phyloP scores from a whole-genome alignment of 2,329 filamentous ascomycete species.

The Sclerotinia spermophila region DNA sequence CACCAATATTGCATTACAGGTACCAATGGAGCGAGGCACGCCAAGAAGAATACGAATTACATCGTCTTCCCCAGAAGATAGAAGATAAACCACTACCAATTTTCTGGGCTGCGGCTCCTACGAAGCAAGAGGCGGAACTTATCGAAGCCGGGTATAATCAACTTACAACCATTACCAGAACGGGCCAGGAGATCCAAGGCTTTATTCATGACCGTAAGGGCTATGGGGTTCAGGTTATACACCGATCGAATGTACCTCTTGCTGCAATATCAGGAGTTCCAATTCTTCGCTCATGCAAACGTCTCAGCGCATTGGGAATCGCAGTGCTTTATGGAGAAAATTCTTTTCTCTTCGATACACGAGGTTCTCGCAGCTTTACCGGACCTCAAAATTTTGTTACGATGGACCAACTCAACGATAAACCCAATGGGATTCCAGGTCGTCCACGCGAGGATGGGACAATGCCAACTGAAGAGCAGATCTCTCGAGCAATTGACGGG shows the following conservation, averaged over 20 bases:
- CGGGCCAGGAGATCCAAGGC: background rate
- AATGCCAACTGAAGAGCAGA: background rate
- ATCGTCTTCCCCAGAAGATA: background rate
- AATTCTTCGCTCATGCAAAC: background rate
- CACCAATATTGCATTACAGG: background rate
- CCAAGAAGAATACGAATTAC: background rate
- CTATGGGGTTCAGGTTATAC: background rate
- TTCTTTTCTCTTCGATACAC: background rate
- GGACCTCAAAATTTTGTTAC: background rate
- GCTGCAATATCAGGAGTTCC: background rate
- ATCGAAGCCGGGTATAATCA: background rate
- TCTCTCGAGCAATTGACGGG: background rate
- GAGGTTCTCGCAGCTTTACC: background rate
- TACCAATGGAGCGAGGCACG: conserved; percentile 6
- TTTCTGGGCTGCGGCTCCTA: background rate
- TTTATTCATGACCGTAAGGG: background rate
- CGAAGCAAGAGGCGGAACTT: background rate
- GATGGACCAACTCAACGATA: background rate
- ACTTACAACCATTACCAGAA: background rate
- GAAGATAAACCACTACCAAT: background rate
- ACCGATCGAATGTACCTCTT: background rate
- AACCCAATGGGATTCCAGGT: background rate
- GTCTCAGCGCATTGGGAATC: background rate
- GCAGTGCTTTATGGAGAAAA: background rate
- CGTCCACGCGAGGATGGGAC: background rate